These are phyloP conservation scores for Penicillium sclerotigenum DNA, from an alignment of 2,329 filamentous ascomycete genomes.

Conservation along the genomic window DNA sequence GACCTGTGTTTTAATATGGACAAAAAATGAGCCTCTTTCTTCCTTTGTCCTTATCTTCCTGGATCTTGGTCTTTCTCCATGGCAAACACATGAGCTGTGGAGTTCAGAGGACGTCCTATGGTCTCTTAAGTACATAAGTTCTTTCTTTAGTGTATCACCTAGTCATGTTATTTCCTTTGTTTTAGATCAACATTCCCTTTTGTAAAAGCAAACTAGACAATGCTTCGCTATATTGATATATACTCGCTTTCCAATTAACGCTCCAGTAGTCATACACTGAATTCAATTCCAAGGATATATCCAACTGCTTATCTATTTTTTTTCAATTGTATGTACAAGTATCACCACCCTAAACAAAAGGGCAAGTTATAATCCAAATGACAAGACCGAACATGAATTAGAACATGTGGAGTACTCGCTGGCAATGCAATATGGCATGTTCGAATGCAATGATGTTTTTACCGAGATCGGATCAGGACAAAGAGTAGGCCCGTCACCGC, in stretches of 20 bases:
- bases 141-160: constrained; percentile 28
- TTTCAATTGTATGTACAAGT: constrained; percentile 20
- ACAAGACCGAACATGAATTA: not conserved
- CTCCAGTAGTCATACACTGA: constrained; percentile 14
- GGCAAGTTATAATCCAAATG: constrained; percentile 5
- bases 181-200: not conserved
- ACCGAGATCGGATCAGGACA: constrained; percentile 49
- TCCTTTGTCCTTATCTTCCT: constrained; percentile 25
- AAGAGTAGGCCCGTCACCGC: constrained; percentile 55
- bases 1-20: constrained; percentile 41
- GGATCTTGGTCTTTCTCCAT: constrained; percentile 6
- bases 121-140: constrained; percentile 28
- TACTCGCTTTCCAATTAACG: not conserved
- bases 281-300: not conserved
- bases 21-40: constrained; percentile 34
- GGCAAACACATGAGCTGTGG: constrained; percentile 10
- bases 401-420: not conserved
- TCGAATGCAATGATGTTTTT: constrained; percentile 10
- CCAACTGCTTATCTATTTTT: constrained; percentile 16
- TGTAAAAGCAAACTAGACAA: not conserved
- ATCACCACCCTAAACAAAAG: constrained; percentile 1
- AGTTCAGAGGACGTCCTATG: constrained; percentile 11
- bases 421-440: constrained; percentile 7
- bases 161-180: constrained; percentile 33
- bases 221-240: not conserved